Evolutionary conservation across 2,329 filamentous ascomycete genomes (phyloP).

Genomic region (Stenocarpella maydis): DNA sequence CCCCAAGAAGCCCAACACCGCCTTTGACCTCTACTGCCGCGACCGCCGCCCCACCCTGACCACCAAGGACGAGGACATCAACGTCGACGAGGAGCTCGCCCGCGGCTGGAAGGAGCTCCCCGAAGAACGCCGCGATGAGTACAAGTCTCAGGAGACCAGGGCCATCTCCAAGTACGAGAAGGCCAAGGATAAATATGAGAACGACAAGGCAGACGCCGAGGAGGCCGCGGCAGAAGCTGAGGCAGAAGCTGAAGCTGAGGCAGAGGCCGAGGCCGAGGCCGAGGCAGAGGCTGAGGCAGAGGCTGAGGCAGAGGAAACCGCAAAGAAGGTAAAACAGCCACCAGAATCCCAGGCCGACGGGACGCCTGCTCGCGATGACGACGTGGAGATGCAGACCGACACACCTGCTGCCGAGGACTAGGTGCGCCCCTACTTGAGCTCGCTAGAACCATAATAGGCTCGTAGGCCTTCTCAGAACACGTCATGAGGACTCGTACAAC

Average conservation of each 20-base stretch:
- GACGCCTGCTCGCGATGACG: constrained; percentile 52
- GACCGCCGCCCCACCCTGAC: constrained; percentile 56
- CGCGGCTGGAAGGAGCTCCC: constrained; percentile 63
- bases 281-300: constrained; percentile 32
- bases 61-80: constrained; percentile 53
- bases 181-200: constrained; percentile 49
- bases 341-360: constrained; percentile 38
- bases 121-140: constrained; percentile 58
- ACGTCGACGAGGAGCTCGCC: constrained; percentile 63
- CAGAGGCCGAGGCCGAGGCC: constrained; percentile 27
- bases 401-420: constrained; percentile 39
- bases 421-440: not conserved
- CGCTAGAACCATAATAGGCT: not conserved
- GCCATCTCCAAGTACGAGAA: constrained; percentile 52
- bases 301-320: constrained; percentile 33
- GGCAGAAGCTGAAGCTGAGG: not conserved
- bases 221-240: constrained; percentile 24
- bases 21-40: constrained; percentile 64
- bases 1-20: constrained; percentile 54
- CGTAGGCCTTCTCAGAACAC: not conserved
- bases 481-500: not conserved
- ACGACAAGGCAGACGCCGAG: constrained; percentile 33
- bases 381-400: constrained; percentile 59
- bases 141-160: constrained; percentile 52
- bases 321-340: constrained; percentile 23